Evolutionary conservation across 805 yeast species (phyloP).

Genomic region (Ogataea dorogensis): DNA sequence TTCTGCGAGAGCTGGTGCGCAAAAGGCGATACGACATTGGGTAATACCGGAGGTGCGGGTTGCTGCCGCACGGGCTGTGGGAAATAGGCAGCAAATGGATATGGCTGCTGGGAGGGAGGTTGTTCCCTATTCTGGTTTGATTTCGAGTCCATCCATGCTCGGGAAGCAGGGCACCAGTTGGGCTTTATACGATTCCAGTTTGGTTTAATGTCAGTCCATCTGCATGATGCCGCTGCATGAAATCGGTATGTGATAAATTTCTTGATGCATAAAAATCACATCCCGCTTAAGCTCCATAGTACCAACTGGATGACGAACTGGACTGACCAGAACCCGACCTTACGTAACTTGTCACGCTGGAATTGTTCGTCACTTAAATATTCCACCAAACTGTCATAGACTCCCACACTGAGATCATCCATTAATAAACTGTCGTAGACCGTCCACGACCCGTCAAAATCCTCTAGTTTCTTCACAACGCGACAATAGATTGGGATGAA

Average conservation of each 20-base stretch:
- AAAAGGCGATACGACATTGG: slow-evolving; percentile 22
- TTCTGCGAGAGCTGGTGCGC: slow-evolving; percentile 28
- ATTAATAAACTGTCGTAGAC: slow-evolving; percentile 84
- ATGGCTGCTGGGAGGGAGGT: background rate
- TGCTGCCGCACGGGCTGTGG: background rate
- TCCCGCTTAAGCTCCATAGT: slow-evolving; percentile 76
- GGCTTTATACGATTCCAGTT: too few relatives aligned
- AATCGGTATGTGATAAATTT: background rate
- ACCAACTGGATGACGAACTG: slow-evolving; percentile 81
- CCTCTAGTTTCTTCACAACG: slow-evolving; percentile 71
- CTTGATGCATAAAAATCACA: background rate
- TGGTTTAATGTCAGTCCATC: background rate
- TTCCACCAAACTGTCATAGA: slow-evolving; percentile 84
- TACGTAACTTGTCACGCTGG: slow-evolving; percentile 65
- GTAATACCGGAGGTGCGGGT: slow-evolving; percentile 9
- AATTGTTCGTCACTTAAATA: slow-evolving; percentile 88
- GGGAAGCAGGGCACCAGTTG: background rate
- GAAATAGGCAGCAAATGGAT: background rate
- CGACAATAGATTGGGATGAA: slow-evolving; percentile 85
- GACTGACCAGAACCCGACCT: slow-evolving; percentile 90
- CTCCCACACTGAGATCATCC: slow-evolving; percentile 88
- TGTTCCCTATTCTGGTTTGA: background rate
- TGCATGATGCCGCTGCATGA: background rate
- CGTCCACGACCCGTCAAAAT: slow-evolving; percentile 97
- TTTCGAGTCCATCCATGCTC: background rate